Percentiles rank a stretch among this genome's conserved stretches.
Evolutionary conservation across 2,329 filamentous ascomycete species (phyloP).

Genomic region (Talaromyces sp.): DNA sequence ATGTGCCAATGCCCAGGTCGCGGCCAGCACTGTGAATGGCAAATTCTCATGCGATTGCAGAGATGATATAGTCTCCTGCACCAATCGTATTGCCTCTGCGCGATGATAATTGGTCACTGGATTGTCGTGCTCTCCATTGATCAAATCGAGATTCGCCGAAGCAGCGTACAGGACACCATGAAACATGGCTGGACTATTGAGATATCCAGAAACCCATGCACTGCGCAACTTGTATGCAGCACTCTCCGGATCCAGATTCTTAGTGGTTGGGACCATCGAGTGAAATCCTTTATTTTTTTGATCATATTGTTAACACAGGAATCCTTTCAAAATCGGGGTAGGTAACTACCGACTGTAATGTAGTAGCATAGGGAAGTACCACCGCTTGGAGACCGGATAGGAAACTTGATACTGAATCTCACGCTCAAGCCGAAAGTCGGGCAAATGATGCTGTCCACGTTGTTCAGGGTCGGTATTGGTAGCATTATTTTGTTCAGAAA

Average conservation of each 20-base stretch:
- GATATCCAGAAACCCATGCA: slow-evolving; percentile 7
- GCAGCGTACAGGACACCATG: slow-evolving; percentile 6
- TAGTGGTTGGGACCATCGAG: slow-evolving; percentile 9
- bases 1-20: slow-evolving; percentile 9
- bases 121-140: slow-evolving; percentile 9
- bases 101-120: slow-evolving; percentile 9
- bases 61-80: not conserved
- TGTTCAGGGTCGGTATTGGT: not conserved
- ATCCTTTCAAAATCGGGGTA: not conserved
- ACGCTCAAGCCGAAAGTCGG: not conserved
- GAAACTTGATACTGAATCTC: slow-evolving; percentile 4
- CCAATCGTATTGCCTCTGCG: slow-evolving; percentile 4
- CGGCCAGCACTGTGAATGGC: slow-evolving; percentile 7
- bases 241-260: slow-evolving; percentile 3
- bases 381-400: slow-evolving; percentile 6
- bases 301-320: not conserved
- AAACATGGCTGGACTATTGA: slow-evolving; percentile 7
- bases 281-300: slow-evolving; percentile 9
- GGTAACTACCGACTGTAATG: slow-evolving; percentile 1
- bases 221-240: slow-evolving; percentile 8
- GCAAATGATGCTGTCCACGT: not conserved
- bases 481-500: not conserved
- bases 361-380: slow-evolving; percentile 10
- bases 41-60: not conserved
- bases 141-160: slow-evolving; percentile 10